phyloP scores from a whole-genome alignment of 495 filamentous ascomycete species.

The Lepraria neglecta region DNA sequence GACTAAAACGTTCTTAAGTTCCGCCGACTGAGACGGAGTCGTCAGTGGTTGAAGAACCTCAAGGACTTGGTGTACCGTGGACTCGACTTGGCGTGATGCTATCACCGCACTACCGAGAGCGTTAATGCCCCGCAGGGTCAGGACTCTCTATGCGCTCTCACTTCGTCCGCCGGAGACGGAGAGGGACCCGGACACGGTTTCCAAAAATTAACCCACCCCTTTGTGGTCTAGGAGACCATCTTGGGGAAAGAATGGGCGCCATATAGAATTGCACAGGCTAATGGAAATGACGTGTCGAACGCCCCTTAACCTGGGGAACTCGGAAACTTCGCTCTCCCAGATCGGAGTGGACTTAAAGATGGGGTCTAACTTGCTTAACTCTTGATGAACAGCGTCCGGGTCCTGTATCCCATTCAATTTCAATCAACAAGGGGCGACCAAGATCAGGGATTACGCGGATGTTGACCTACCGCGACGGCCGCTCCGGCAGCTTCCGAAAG shows the following conservation, averaged over 20 bases:
- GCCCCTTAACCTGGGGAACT: slow-evolving; percentile 15
- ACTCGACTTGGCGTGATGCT: slow-evolving; percentile 11
- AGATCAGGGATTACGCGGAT: slow-evolving; percentile 9
- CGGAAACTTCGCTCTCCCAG: slow-evolving; percentile 16
- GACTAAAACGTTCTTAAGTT: slow-evolving; percentile 14
- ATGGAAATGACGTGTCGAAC: slow-evolving; percentile 18
- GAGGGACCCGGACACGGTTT: slow-evolving; percentile 19
- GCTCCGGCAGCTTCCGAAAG: slow-evolving; percentile 20
- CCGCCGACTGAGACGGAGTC: slow-evolving; percentile 9
- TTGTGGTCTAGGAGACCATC: slow-evolving; percentile 8
- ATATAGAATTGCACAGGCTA: slow-evolving; percentile 19
- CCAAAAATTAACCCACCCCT: slow-evolving; percentile 15
- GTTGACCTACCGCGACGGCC: slow-evolving; percentile 9
- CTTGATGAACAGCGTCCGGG: slow-evolving; percentile 13
- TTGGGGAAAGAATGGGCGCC: slow-evolving; percentile 19
- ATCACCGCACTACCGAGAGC: neutral
- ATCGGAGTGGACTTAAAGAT: slow-evolving; percentile 15
- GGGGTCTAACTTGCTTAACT: slow-evolving; percentile 18
- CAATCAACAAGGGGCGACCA: slow-evolving; percentile 1
- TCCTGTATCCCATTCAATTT: slow-evolving; percentile 13
- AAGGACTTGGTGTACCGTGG: slow-evolving; percentile 14
- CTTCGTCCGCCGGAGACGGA: slow-evolving; percentile 14
- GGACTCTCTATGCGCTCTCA: slow-evolving; percentile 23
- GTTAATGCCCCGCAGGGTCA: slow-evolving; percentile 21
- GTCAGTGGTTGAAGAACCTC: slow-evolving; percentile 14